Base-by-base conservation (phyloP, 1,284 basidiomycete species). In the Hemileia vastatrix region DNA sequence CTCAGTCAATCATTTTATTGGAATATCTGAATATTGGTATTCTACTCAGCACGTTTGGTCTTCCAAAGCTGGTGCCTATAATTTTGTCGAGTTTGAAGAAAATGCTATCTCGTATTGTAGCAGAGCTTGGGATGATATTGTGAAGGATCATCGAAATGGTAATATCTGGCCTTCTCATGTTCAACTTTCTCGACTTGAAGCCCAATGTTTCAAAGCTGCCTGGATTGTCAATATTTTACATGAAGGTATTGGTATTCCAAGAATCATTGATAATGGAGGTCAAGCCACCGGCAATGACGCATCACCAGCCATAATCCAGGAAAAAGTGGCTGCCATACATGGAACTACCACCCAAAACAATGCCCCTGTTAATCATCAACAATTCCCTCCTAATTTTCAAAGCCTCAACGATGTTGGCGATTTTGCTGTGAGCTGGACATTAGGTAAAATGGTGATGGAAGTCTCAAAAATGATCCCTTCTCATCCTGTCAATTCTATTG, bases 201-300 rank as follows among this genome's bases (percentile, higher is more conserved):
- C 94, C 86, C 95, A 99, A 74, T 98, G 95, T 76, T 98, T 99
- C 85, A 99, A 99, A 76, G 91, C 94, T 0, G 93, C 94, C 1
- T 99, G 95, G 95, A 83, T 99, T 64, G 86, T 87, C 62, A 97
- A 96, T 72, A 87, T 99, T 23, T 78, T 99, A 3, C 94, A 98
- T 72, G 90, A 96, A 72, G 95, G 94, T 23, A 87, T 99, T 59
- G 92, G 91, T 13, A 84, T 99, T 72, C 95, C 95, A 9, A 83
- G 95, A 32, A 85, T 96, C 33, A 69, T 90, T 49, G 93, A 96
- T 74, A 80, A 82, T 2, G 87, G 83, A 4, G 90, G 90, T 0
- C 82, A 81, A 0, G 76, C 72, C 21, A 76, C 77, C 52, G 74
- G 74, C 33, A 78, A 78, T 43, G 83, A 85, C 56, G 82, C 85